These are phyloP conservation scores for Lagenidium giganteum DNA, from an alignment of 352 stramenopile genomes.

Conservation along the genomic window DNA sequence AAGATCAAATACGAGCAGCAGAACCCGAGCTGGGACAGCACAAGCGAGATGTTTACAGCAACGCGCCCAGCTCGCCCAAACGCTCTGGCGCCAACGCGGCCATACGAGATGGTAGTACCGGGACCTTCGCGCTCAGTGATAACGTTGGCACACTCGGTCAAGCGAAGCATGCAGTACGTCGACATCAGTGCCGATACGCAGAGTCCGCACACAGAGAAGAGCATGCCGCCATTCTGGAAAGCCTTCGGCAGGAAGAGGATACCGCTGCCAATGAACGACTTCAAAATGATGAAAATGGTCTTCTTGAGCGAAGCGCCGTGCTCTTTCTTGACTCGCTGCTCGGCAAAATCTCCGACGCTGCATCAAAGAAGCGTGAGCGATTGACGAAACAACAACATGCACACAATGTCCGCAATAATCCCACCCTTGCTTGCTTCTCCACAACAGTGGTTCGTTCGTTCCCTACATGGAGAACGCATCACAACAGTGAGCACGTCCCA, in stretches of 20 bases:
- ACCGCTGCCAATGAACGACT: slow-evolving; percentile 65
- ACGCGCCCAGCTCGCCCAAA: slow-evolving; percentile 42
- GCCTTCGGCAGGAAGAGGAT: slow-evolving; percentile 66
- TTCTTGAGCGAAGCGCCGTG: slow-evolving; percentile 36
- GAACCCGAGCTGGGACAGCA: slow-evolving; percentile 66
- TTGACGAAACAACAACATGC: no score
- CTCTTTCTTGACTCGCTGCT: no score
- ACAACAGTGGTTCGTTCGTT: no score
- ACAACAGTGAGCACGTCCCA: not conserved
- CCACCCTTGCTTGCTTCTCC: no score
- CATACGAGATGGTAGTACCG: slow-evolving; percentile 42
- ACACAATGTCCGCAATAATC: no score
- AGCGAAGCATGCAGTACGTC: slow-evolving; percentile 56
- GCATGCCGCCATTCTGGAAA: slow-evolving; percentile 63
- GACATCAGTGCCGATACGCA: slow-evolving; percentile 38
- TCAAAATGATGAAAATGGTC: slow-evolving; percentile 66
- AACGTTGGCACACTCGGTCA: slow-evolving; percentile 46
- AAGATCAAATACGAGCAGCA: slow-evolving; percentile 78
- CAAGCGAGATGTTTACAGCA: slow-evolving; percentile 61
- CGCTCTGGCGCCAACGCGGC: slow-evolving; percentile 43
- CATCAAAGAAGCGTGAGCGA: no score
- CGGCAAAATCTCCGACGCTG: no score
- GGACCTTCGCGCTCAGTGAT: slow-evolving; percentile 20
- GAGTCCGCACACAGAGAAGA: slow-evolving; percentile 53
- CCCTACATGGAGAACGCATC: no score